These are phyloP conservation scores for Trichoderma oligosporum DNA, from an alignment of 2,329 filamentous ascomycete genomes.

Conservation along the genomic window DNA sequence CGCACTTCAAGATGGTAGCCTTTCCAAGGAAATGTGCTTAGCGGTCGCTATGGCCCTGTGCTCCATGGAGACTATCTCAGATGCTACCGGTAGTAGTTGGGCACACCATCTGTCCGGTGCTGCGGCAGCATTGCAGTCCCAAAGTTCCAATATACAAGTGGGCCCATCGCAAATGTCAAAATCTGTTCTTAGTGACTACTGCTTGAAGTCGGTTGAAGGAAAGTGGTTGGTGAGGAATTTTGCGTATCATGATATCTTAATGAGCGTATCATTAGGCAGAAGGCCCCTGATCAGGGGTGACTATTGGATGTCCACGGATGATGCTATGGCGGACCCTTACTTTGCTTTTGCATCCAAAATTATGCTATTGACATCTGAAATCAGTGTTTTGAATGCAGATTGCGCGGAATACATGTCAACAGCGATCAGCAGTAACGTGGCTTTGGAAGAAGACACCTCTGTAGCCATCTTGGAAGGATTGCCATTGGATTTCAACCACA, in stretches of 20 bases:
- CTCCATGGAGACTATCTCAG: constrained; percentile 1
- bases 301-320: constrained; percentile 1
- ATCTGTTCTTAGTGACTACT: not conserved
- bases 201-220: not conserved
- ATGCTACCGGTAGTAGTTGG: constrained; percentile 1
- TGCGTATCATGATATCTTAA: constrained; percentile 4
- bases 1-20: not conserved
- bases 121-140: not conserved
- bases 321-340: not conserved
- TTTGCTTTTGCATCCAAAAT: not conserved
- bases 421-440: not conserved
- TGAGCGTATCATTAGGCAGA: not conserved
- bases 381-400: constrained; percentile 2
- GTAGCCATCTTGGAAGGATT: not conserved
- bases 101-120: not conserved
- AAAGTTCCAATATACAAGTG: not conserved
- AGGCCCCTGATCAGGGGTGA: not conserved
- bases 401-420: not conserved
- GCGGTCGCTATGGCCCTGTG: constrained; percentile 1
- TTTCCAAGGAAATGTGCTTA: not conserved
- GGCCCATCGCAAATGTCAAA: not conserved
- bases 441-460: not conserved
- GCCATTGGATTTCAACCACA: not conserved
- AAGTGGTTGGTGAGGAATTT: constrained; percentile 5
- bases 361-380: not conserved